Conservation (phyloP, 2,329 filamentous ascomycete genomes). For the Fusarium sp. region DNA sequence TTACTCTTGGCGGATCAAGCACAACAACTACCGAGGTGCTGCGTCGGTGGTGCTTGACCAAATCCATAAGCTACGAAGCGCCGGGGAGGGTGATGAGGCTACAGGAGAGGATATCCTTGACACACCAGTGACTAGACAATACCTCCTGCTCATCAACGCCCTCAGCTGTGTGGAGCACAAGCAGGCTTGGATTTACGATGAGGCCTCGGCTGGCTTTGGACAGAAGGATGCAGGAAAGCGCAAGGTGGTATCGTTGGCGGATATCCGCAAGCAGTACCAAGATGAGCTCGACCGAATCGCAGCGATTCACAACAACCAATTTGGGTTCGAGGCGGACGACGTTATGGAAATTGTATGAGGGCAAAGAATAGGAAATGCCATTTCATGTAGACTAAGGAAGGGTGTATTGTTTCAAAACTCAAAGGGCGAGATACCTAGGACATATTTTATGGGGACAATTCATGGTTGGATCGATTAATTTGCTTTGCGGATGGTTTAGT, state of each 20-base stretch:
- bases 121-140: conserved; percentile 76
- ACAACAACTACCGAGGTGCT: conserved; percentile 86
- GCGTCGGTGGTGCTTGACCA: conserved; percentile 72
- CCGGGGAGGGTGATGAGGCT: conserved; percentile 69
- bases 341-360: conserved; percentile 63
- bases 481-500: conserved; percentile 33
- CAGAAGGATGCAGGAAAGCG: conserved; percentile 62
- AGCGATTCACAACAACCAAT: conserved; percentile 89
- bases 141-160: conserved; percentile 92
- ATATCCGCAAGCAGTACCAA: conserved; percentile 90
- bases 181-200: conserved; percentile 80
- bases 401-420: conserved; percentile 39
- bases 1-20: conserved; percentile 88
- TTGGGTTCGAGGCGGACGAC: conserved; percentile 74
- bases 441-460: conserved; percentile 42
- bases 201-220: conserved; percentile 41
- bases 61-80: conserved; percentile 69
- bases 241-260: conserved; percentile 84
- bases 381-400: conserved; percentile 42
- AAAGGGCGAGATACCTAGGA: conserved; percentile 48
- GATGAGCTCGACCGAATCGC: conserved; percentile 88
- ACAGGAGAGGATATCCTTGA: conserved; percentile 67
- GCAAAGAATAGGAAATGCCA: conserved; percentile 11
- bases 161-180: conserved; percentile 84
- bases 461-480: conserved; percentile 43